Evolutionary conservation across 208 protist species (phyloP).

Genomic region (Trypanosoma lewisi): DNA sequence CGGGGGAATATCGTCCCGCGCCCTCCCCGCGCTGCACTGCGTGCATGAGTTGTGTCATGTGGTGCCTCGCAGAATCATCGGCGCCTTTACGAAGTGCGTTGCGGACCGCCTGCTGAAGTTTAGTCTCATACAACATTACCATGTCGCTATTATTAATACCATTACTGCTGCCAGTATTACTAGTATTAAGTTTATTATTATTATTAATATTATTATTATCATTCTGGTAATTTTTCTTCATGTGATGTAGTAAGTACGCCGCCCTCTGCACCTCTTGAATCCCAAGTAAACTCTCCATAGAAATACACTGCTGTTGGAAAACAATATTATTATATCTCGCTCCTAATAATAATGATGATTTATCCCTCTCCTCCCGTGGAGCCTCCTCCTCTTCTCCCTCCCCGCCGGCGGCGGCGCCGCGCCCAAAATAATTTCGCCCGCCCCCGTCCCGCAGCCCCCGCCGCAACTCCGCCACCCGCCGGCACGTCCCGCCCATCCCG

Average conservation of each 20-base stretch:
- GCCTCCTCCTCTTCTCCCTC: neutral
- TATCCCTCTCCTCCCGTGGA: neutral
- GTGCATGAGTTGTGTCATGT: neutral
- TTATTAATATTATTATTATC: neutral
- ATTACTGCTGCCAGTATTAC: neutral
- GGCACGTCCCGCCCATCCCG: conserved; percentile 46
- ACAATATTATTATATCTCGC: neutral
- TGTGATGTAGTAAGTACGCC: too few relatives aligned
- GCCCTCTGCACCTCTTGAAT: conserved; percentile 3
- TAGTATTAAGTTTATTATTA: neutral
- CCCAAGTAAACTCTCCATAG: conserved; percentile 21
- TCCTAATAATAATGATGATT: neutral
- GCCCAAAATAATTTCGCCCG: too few relatives aligned
- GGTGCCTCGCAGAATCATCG: conserved; percentile 6
- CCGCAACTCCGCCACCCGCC: conserved; percentile 36
- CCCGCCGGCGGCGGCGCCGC: too few relatives aligned
- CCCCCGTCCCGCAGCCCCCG: too few relatives aligned
- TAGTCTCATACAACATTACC: conserved; percentile 8
- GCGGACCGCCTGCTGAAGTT: conserved; percentile 5
- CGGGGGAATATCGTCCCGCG: too few relatives aligned
- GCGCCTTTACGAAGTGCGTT: conserved; percentile 21
- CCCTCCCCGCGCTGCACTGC: too few relatives aligned
- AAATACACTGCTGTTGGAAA: conserved; percentile 8
- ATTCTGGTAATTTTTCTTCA: too few relatives aligned
- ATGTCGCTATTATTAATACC: neutral